Conservation (phyloP, 2,329 filamentous ascomycete genomes). For the Mollisiaceae sp. region DNA sequence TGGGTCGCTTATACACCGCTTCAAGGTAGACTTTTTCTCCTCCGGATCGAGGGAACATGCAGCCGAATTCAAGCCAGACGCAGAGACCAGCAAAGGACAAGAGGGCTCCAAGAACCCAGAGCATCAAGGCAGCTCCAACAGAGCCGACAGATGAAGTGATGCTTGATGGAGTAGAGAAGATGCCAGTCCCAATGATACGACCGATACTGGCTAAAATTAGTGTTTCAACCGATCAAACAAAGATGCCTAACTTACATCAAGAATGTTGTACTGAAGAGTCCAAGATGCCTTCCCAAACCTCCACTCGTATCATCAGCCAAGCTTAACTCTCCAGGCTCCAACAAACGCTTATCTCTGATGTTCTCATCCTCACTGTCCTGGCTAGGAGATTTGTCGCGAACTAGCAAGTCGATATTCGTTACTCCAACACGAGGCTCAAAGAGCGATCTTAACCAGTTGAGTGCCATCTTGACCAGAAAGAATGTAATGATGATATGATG, state of each 20-base stretch:
- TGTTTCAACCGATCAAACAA: too few relatives aligned
- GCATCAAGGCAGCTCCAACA: conserved; percentile 56
- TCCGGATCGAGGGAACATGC: conserved; percentile 51
- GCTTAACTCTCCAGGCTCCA: conserved; percentile 23
- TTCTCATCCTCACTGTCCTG: conserved; percentile 9
- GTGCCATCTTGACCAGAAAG: neutral
- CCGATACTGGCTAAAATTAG: conserved; percentile 20
- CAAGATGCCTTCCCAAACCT: conserved; percentile 31
- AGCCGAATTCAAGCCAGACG: conserved; percentile 52
- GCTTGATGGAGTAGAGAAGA: conserved; percentile 60
- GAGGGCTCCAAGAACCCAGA: conserved; percentile 57
- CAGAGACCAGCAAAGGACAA: conserved; percentile 50
- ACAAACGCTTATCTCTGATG: conserved; percentile 10
- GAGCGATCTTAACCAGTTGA: neutral
- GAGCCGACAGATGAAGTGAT: conserved; percentile 58
- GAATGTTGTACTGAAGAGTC: conserved; percentile 29
- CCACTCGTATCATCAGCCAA: conserved; percentile 29
- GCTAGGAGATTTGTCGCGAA: neutral
- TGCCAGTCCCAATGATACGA: conserved; percentile 63
- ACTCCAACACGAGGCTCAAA: neutral
- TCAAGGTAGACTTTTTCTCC: conserved; percentile 60
- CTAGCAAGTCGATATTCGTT: neutral
- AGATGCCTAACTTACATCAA: conserved; percentile 23
- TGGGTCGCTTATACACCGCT: conserved; percentile 54
- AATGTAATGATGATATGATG: neutral